Evolutionary conservation across 768 basidiomycete species (phyloP), one percentile per base, ranked within the genome.

Genomic region (Candolleomyces efflorescens): DNA sequence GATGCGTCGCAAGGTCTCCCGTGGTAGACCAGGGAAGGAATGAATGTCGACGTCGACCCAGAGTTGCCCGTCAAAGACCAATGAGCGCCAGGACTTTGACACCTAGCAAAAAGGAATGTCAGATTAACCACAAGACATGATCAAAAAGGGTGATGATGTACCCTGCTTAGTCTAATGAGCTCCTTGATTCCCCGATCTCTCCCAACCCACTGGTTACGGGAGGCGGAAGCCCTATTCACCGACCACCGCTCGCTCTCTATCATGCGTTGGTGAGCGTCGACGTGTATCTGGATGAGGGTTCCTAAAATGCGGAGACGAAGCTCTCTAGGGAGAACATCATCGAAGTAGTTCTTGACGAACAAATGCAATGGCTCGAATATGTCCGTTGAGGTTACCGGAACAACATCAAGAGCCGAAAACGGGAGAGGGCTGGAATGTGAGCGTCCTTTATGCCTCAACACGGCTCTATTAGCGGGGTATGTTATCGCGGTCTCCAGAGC

Each of bases 61-160:
- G n/a, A 95, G 78, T 65, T 93, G 90, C 13, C 93, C 93, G 68
- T 96, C 94, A 63, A 87, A 84, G 23, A 86, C 84, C 39, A 94
- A 81, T 2, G 73, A 68, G 53, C 82, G 84, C 92, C 93, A 96
- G 10, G 76, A 65, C 67, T 82, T 88, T 26, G 88, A 94, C 11
- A 92, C 88, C 90, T 93, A 38, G 55, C 39, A 46, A 61, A 32
- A 46, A 44, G 43, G 43, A 60, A 64, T 38, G 59, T 56, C 27
- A 36, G 24, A 51, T 47, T 45, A 32, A 32, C 7, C 32, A 32
- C 32, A 32, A 57, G 54, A 52, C 44, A 55, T 52, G 44, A 44
- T 46, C 39, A 50, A 51, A 55, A 32, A 56, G 54, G 53, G 60
- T 56, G 1, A 17, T 26, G 37, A 55, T 44, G 38, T 71, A 95